Base-by-base conservation (phyloP, 768 basidiomycete genomes). In the Mycena vulgaris region DNA sequence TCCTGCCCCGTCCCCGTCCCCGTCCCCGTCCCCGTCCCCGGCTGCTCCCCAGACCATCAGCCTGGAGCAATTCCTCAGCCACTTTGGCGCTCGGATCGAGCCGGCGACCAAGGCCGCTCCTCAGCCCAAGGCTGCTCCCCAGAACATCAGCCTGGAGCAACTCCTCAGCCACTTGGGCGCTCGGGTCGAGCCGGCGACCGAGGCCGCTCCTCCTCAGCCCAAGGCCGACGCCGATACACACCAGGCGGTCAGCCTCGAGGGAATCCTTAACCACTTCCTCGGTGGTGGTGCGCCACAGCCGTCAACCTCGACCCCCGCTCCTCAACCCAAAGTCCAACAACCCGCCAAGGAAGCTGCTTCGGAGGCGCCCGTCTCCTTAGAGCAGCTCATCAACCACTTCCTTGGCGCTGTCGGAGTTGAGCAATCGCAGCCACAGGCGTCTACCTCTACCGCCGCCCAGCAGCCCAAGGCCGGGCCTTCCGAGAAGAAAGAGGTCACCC, bases 241-340 rank as follows among this genome's bases (percentile, higher is more conserved):
- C 23, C 27, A 61, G n/a, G 28, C 58, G 16, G 61, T 68, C 30
- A 66, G 16, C 13, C 16, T 75, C n/a, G 69, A 72, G 37, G 55
- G 68, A 33, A 13, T 76, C 33, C n/a, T 74, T 17, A 35, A 39
- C n/a, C 55, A 72, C 48, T 62, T 75, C 53, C 58, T 76, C 13
- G 60, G 71, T 13, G 66, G 47, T 40, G 28, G 33, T 49, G 51
- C 66, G 30, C 37, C 68, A 17, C 25, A 40, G 53, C 28, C 42
- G 33, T 65, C 58, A 25, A 53, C 70, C 14, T 45, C 59, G 19
- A 42, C 56, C 21, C 45, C 55, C 39, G 21, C 63, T 35, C 48
- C 70, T 33, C 58, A n/a, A n/a, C n/a, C n/a, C n/a, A n/a, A n/a
- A n/a, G n/a, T n/a, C n/a, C n/a, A n/a, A n/a, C n/a, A n/a, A n/a